These are phyloP conservation scores for Vaccinium vitisidaea DNA, from an alignment of 148 eudicot genomes.

Conservation along the genomic window DNA sequence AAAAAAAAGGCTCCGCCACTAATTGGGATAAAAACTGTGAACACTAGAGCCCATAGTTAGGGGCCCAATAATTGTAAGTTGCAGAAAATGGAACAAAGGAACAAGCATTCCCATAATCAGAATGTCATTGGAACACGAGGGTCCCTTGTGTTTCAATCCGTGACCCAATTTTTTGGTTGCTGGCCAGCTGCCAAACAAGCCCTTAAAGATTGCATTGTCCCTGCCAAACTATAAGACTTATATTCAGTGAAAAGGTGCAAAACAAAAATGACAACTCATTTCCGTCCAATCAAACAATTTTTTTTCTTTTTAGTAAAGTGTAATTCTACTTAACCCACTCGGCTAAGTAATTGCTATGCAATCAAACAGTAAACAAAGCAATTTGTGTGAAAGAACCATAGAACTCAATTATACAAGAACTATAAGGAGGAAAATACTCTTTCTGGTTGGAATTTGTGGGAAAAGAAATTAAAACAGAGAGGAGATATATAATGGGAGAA, in stretches of 20 bases:
- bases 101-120: not conserved
- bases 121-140: slow-evolving; percentile 1
- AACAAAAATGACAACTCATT: not conserved
- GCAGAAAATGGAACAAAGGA: not conserved
- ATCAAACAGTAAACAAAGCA: not conserved
- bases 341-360: not conserved
- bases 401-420: not conserved
- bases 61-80: not conserved
- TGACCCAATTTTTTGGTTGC: slow-evolving; percentile 11
- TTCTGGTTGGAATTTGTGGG: no score
- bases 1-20: no score
- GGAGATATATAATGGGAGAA: not conserved
- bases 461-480: not conserved
- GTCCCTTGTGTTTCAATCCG: slow-evolving; percentile 14
- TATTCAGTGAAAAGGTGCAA: not conserved
- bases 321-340: no score
- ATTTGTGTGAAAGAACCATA: not conserved
- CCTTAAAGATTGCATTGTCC: not conserved
- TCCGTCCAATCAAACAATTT: not conserved
- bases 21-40: not conserved
- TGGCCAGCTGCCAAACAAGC: not conserved
- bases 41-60: not conserved
- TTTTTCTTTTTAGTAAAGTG: no score
- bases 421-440: not conserved
- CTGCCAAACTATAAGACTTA: not conserved